phyloP scores from a whole-genome alignment of 768 basidiomycete genomes.

The Trametes maxima region DNA sequence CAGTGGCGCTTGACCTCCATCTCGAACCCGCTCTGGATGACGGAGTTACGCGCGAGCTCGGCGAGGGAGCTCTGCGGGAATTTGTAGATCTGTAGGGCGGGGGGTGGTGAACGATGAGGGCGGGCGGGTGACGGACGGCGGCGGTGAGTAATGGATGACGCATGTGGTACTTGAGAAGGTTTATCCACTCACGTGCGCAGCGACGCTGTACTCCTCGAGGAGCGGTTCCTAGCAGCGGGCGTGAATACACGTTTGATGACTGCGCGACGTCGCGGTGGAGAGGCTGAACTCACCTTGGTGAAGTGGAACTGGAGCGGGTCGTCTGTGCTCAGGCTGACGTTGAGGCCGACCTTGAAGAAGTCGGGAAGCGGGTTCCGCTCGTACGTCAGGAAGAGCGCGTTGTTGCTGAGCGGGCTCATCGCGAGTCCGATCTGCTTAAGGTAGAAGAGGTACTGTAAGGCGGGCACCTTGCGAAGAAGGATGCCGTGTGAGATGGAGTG shows the following conservation, averaged over 20 bases:
- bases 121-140: neutral
- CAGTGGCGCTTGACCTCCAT: conserved; percentile 97
- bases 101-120: neutral
- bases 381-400: conserved; percentile 94
- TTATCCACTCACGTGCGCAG: conserved; percentile 74
- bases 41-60: conserved; percentile 97
- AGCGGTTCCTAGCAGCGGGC: conserved; percentile 70
- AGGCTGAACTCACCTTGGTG: conserved; percentile 70
- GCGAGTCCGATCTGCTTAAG: conserved; percentile 97
- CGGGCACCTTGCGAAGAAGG: conserved; percentile 94
- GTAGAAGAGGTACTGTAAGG: conserved; percentile 96
- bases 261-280: neutral
- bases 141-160: neutral
- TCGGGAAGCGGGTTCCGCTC: conserved; percentile 97
- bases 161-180: neutral
- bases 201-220: conserved; percentile 96
- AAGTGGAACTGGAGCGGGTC: conserved; percentile 98
- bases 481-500: conserved; percentile 99
- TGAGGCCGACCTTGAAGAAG: conserved; percentile 95
- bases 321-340: conserved; percentile 95
- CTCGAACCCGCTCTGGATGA: conserved; percentile 95
- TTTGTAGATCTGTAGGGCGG: conserved; percentile 79
- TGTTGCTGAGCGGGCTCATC: conserved; percentile 98
- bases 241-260: neutral
- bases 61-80: conserved; percentile 92